Conservation (phyloP, 2,329 filamentous ascomycete species). For the Cladosporium cucumerinum region DNA sequence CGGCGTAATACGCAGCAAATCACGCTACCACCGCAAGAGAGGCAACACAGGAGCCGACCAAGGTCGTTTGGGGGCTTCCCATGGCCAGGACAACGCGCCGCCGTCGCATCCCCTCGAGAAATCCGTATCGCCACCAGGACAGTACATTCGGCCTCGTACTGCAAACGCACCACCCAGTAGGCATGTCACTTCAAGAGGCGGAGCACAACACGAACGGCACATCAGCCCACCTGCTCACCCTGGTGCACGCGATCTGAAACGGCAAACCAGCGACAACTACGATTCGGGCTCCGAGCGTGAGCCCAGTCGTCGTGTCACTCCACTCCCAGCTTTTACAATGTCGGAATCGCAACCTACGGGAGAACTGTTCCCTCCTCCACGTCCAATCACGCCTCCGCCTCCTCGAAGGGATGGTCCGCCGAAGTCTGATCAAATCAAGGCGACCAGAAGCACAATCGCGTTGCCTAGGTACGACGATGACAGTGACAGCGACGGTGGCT, state of each 20-base stretch:
- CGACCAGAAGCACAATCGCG: conserved; percentile 30
- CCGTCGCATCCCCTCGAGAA: not conserved
- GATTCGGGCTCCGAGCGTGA: not conserved
- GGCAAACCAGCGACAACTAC: not conserved
- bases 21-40: conserved; percentile 32
- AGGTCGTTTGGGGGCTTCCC: not conserved
- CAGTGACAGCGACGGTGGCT: conserved; percentile 28
- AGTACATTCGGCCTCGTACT: conserved; percentile 2
- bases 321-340: not conserved
- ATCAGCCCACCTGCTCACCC: conserved; percentile 5
- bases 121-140: not conserved
- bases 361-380: conserved; percentile 27
- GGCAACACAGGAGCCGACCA: conserved; percentile 18
- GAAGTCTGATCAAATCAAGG: conserved; percentile 31
- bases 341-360: conserved; percentile 20
- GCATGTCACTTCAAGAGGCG: not conserved
- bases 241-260: not conserved
- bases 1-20: conserved; percentile 28
- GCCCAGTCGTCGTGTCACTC: not conserved
- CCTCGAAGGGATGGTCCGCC: conserved; percentile 28
- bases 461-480: conserved; percentile 21
- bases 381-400: conserved; percentile 18
- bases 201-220: conserved; percentile 3
- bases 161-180: conserved; percentile 16
- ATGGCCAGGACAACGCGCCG: not conserved